Evolutionary conservation across 345 rosid species (phyloP), one percentile per base, ranked within the genome.

Genomic region (Rhodamnia rubescens): DNA sequence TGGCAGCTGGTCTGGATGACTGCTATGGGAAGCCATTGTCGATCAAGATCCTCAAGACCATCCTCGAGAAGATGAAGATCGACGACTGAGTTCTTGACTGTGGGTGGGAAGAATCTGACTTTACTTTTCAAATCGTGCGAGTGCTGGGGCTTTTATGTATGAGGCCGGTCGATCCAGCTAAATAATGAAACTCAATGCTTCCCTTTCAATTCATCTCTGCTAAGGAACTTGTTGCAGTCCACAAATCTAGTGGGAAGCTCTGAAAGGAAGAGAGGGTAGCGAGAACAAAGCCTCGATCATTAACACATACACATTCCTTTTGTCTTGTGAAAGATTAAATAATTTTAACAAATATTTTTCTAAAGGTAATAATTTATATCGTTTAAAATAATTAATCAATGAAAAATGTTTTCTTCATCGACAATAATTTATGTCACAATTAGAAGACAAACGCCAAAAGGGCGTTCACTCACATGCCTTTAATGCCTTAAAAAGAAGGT

Each of bases 21-120:
- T 91, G 87, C 81, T 82, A 51, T 40, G 57, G 15, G 4, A 93
- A 93, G 81, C 93, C 95, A 3, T 29, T 93, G 53, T 85, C 83
- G 20, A 1, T 83, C 12, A 84, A 88, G 0, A 83, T 47, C 16
- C 27, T 89, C 47, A n/a, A 6, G 9, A 13, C 82, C 16, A 47
- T 88, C 64, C 57, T 89, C 1, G 26, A 58, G 59, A 44, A 82
- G 26, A 27, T 53, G 78, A 32, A 64, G 47, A 36, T 18, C 47
- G 26, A 18, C 9, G 47, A 8, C 47, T 69, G 78, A 69, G 47
- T 11, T 16, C 78, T 32, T 8, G 78, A 36, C 11, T 2, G 7
- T 18, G 78, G 78, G 78, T 18, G 78, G 78, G 78, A 18, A 36
- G 47, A 40, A 69, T 18, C 5, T 1, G 21, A 21, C 6, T 36